phyloP scores from a whole-genome alignment of 805 yeast species.

The Schizosaccharomyces pombe region ASM294v3 CU329670.1:259001-259500 shows the following conservation, averaged over 20 bases:
- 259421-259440: no score
- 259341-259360: constrained; percentile 17
- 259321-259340: not conserved
- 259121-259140: constrained; percentile 37
- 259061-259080: not conserved
- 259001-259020: not conserved
- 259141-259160: constrained; percentile 23
- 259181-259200: constrained; percentile 51
- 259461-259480: no score
- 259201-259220: constrained; percentile 81
- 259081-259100: not conserved
- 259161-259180: constrained; percentile 54
- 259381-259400: not conserved
- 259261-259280: constrained; percentile 51
- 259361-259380: not conserved
- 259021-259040: not conserved
- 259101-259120: constrained; percentile 61
- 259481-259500: no score
- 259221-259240: constrained; percentile 51
- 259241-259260: constrained; percentile 48
- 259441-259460: no score
- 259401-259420: not conserved
- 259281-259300: constrained; percentile 40
- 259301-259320: constrained; percentile 30
- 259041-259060: not conserved